phyloP scores from a whole-genome alignment of 208 protist species.

The Trypanosoma melophagium region DNA sequence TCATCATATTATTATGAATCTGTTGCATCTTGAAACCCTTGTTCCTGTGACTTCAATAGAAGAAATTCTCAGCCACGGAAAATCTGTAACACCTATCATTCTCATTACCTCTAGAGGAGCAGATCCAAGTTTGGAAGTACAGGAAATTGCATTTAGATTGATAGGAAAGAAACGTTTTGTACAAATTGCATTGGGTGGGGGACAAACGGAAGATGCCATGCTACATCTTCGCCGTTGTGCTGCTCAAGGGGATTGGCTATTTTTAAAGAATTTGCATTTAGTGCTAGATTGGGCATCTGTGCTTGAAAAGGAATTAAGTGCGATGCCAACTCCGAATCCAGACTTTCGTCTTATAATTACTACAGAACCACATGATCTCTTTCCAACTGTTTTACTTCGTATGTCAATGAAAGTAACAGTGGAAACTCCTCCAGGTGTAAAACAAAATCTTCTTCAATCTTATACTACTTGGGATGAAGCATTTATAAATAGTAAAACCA shows the following conservation, averaged over 20 bases:
- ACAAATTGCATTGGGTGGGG: conserved; percentile 95
- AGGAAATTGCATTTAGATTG: conserved; percentile 78
- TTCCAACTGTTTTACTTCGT: conserved; percentile 93
- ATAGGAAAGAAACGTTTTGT: conserved; percentile 82
- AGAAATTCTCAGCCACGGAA: conserved; percentile 51
- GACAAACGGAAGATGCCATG: conserved; percentile 90
- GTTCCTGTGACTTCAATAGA: conserved; percentile 72
- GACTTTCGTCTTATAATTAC: conserved; percentile 96
- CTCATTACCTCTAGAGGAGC: conserved; percentile 93
- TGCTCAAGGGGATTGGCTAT: conserved; percentile 89
- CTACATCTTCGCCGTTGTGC: conserved; percentile 82
- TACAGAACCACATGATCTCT: conserved; percentile 91
- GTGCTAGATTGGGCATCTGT: conserved; percentile 92
- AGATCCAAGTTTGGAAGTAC: conserved; percentile 94
- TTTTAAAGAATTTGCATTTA: conserved; percentile 97
- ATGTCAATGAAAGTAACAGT: conserved; percentile 94
- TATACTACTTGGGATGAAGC: conserved; percentile 81
- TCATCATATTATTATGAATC: conserved; percentile 50
- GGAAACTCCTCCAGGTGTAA: conserved; percentile 95
- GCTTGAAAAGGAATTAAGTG: conserved; percentile 92
- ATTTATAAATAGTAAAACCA: conserved; percentile 56
- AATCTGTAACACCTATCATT: conserved; percentile 78
- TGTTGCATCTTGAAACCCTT: conserved; percentile 70
- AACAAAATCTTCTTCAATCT: conserved; percentile 94
- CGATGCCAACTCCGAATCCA: conserved; percentile 79